Evolutionary conservation across 768 basidiomycete genomes (phyloP).

Genomic region (Lactifluus piperatus): DNA sequence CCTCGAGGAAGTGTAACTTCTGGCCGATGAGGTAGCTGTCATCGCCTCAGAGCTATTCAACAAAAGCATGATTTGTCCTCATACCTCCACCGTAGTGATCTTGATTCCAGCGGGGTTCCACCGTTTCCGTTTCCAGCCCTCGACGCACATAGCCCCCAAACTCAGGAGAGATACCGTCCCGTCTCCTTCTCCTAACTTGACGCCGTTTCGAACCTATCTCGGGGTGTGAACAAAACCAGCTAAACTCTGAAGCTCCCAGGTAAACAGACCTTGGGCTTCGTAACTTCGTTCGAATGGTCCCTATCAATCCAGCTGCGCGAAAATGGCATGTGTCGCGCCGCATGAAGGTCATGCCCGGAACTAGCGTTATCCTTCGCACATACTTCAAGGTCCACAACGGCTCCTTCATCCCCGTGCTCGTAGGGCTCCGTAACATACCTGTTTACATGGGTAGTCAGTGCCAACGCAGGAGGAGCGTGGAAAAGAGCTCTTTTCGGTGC

Average conservation of each 20-base stretch:
- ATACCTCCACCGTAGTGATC: slow-evolving; percentile 79
- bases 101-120: slow-evolving; percentile 93
- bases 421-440: slow-evolving; percentile 70
- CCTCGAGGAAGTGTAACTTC: slow-evolving; percentile 68
- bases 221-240: neutral
- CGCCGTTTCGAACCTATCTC: slow-evolving; percentile 62
- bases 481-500: slow-evolving; percentile 1
- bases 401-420: slow-evolving; percentile 32
- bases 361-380: slow-evolving; percentile 43
- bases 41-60: neutral
- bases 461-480: neutral
- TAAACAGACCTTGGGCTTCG: slow-evolving; percentile 42
- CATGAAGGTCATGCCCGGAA: slow-evolving; percentile 29
- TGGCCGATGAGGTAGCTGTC: slow-evolving; percentile 73
- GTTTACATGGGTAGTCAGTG: neutral
- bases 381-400: slow-evolving; percentile 21
- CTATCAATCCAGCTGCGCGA: slow-evolving; percentile 79
- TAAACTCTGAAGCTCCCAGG: neutral
- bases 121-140: slow-evolving; percentile 81
- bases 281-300: slow-evolving; percentile 58
- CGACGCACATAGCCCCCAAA: slow-evolving; percentile 92
- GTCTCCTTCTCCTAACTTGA: slow-evolving; percentile 92
- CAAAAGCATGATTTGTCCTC: slow-evolving; percentile 13
- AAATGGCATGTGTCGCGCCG: slow-evolving; percentile 45
- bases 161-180: slow-evolving; percentile 84